Conservation (phyloP, 495 filamentous ascomycete species). For the Neurospora sp. region DNA sequence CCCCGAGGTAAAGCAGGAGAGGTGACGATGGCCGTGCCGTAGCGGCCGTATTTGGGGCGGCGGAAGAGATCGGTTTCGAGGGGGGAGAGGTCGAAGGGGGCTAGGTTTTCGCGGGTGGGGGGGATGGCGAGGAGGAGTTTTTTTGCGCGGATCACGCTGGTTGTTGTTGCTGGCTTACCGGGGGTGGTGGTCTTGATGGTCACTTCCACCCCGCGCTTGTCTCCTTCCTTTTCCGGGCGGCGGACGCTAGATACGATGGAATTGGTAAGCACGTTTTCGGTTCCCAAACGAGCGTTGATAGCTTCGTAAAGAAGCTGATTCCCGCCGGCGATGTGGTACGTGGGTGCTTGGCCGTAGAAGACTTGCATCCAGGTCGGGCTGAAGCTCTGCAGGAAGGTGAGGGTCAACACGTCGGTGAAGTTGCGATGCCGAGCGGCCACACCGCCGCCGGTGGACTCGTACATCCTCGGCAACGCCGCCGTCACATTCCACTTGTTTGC, state of each 20-base stretch:
- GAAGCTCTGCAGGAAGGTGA: slow-evolving; percentile 29
- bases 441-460: slow-evolving; percentile 13
- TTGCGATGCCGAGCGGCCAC: slow-evolving; percentile 19
- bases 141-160: slow-evolving; percentile 20
- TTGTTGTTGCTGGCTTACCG: not conserved
- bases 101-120: slow-evolving; percentile 21
- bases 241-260: slow-evolving; percentile 13
- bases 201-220: slow-evolving; percentile 14
- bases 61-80: slow-evolving; percentile 20
- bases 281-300: slow-evolving; percentile 16
- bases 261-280: slow-evolving; percentile 23
- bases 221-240: slow-evolving; percentile 5
- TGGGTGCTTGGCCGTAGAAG: slow-evolving; percentile 10
- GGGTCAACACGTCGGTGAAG: slow-evolving; percentile 24
- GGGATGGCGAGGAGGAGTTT: slow-evolving; percentile 29
- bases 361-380: slow-evolving; percentile 21
- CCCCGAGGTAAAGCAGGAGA: slow-evolving; percentile 6
- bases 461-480: slow-evolving; percentile 22
- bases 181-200: slow-evolving; percentile 17
- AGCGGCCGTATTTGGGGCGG: slow-evolving; percentile 21
- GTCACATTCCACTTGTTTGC: slow-evolving; percentile 31
- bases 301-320: slow-evolving; percentile 29
- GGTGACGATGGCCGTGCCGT: slow-evolving; percentile 23
- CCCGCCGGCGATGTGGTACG: slow-evolving; percentile 17
- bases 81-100: slow-evolving; percentile 23